Evolutionary conservation across 345 rosid species (phyloP), one percentile per base, ranked within the genome.

Genomic region (Lumnitzera littorea): DNA sequence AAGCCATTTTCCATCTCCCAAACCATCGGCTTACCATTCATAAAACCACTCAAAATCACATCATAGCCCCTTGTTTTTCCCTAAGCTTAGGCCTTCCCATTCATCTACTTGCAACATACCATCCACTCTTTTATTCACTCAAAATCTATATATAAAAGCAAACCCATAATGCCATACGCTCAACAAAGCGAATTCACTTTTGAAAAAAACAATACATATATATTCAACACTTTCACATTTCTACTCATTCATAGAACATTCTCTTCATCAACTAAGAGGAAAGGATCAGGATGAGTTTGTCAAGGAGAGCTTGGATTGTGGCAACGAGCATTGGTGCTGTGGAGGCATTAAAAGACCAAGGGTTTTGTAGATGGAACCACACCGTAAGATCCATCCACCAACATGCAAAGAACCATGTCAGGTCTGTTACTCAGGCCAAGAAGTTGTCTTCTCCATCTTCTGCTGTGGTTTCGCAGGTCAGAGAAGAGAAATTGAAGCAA

Each of bases 301-400:
- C 62, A 46, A 70, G 76, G 57, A 72, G 61, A 70, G 74, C 82
- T 14, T 77, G 81, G 75, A 17, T 50, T 4, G 79, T 67, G 0
- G 78, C 79, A 13, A 68, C 75, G 15, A 67, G 72, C 23, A 56
- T 72, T 8, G 77, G 61, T 25, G 79, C 65, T 7, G 77, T 74
- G 4, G 82, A 69, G 64, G 80, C 75, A 5, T 17, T 74, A 46
- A 77, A 77, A 58, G 78, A n/a, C n/a, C n/a, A n/a, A n/a, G n/a
- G n/a, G n/a, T n/a, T n/a, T n/a, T n/a, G n/a, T n/a, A n/a, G n/a
- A 80, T 24, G 79, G 74, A 80, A 77, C 58, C 46, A 70, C 75
- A 20, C 75, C 51, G n/a, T 76, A 6, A 68, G 70, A 25, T 75
- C 72, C 1, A 16, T 61, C 25, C 70, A 75, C 52, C 82, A 77